phyloP scores from a whole-genome alignment of 306 rosid genomes.

The Senna siamea region DNA sequence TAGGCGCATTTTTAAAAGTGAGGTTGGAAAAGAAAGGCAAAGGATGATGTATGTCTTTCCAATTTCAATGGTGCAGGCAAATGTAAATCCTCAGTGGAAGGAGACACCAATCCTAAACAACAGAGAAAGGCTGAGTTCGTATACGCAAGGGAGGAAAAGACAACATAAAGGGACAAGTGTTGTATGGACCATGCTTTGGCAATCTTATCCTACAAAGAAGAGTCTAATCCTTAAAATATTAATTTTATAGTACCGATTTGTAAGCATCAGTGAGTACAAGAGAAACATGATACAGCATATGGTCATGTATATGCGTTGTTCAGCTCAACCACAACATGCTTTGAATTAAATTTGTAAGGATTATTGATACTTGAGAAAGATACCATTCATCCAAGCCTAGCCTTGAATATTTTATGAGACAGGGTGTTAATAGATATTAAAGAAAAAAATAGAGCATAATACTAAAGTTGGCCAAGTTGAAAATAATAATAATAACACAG shows the following conservation, averaged over 20 bases:
- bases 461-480: no score
- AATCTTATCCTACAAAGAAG: slow-evolving; percentile 16
- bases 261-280: slow-evolving; percentile 1
- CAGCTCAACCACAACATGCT: slow-evolving; percentile 29
- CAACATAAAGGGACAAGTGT: not conserved
- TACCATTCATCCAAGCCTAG: not conserved
- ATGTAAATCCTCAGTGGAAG: not conserved
- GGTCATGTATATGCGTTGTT: not conserved
- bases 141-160: not conserved
- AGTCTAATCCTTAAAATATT: not conserved
- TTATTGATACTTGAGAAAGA: not conserved
- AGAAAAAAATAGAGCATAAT: no score
- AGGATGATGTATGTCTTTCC: not conserved
- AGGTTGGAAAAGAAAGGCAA: no score
- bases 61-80: not conserved
- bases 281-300: not conserved
- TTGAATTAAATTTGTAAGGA: not conserved
- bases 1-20: no score
- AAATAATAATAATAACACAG: no score
- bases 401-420: no score
- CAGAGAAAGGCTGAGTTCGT: not conserved
- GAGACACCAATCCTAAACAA: not conserved
- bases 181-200: no score
- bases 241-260: not conserved
- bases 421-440: no score